Base-by-base conservation (phyloP, 306 rosid genomes). In the Lathyrus oleraceus region DNA sequence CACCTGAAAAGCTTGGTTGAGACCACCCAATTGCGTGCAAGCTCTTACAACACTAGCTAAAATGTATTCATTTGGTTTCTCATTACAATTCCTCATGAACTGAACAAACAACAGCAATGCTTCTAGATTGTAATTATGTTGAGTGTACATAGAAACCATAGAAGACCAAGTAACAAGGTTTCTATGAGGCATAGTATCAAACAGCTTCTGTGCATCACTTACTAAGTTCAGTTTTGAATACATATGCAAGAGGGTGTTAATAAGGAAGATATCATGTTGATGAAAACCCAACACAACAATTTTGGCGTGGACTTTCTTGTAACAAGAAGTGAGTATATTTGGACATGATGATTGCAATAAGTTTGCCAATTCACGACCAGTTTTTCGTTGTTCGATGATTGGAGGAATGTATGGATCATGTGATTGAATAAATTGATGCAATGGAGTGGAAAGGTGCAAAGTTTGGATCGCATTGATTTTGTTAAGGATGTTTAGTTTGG, bases 111-210 rank as follows among this genome's bases (percentile, higher is more conserved):
- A 57, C 36, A 43, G 14, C 81, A 86, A 71, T 21, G 96, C 96
- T 48, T 88, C 83, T 72, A 75, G 65, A 16, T 45, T 72, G 43
- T 36, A 76, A 21, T 84, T 73, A 57, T 81, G 88, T 36, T 76
- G 84, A 79, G 87, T 77, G 69, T 88, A 86, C 89, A 85, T 86
- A 17, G 98, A 92, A 85, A 92, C 82, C 88, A 82, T 68, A 0
- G 96, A 82, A 64, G 96, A 88, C 96, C 93, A 88, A 79, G 93
- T 79, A 62, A 90, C 79, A 6, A 83, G 73, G 72, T 88, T 93
- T 72, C 79, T 86, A 0, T 82, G 81, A 67, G 90, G 77, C 96
- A 93, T 84, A 49, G 7, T 61, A 74, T 86, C 96, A 51, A 92
- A 92, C 86, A 92, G 54, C 17, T 74, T 82, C 54, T 75, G 87